Percentiles rank a stretch among this genome's conserved stretches.
Conservation (phyloP, 176 grass and related monocot species). For the maize (Zea mays) region Zm-B73-REFERENCE-NAM-5.0 NC_050104.1:158882001-158882500, state of each 20-base stretch:
- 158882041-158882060: background rate
- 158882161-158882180: too few species aligned
- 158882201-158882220: too few species aligned
- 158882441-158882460: constrained; percentile 81
- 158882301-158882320: background rate
- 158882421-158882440: constrained; percentile 84
- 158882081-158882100: background rate
- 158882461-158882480: constrained; percentile 88
- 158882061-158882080: background rate
- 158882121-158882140: background rate
- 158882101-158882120: background rate
- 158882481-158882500: constrained; percentile 69
- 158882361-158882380: background rate
- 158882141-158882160: too few species aligned
- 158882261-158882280: background rate
- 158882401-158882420: background rate
- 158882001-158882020: background rate
- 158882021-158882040: background rate
- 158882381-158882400: background rate
- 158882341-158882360: background rate
- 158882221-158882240: background rate
- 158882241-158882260: background rate
- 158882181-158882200: too few species aligned
- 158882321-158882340: background rate
- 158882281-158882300: background rate